phyloP scores from a whole-genome alignment of 345 rosid species.

The Gossypium sturtianum region DNA sequence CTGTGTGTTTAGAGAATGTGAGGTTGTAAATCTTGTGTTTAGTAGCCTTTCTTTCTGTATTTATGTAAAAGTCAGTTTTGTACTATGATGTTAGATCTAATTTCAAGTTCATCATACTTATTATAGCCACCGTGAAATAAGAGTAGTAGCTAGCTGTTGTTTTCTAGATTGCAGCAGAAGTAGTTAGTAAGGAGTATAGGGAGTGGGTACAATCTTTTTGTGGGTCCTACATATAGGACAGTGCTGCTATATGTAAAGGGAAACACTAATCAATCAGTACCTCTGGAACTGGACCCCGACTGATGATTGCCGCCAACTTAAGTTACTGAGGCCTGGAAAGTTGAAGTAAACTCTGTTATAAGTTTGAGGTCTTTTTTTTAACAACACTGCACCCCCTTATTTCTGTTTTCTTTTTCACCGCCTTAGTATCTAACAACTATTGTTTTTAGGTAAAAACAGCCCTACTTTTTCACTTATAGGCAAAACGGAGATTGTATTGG shows the following conservation, averaged over 20 bases:
- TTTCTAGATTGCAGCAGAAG: not conserved
- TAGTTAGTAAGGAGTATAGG: not conserved
- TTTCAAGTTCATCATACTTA: not conserved
- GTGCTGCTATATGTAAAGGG: not conserved
- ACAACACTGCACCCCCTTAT: too few species aligned
- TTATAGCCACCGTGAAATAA: too few species aligned
- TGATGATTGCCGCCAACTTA: not conserved
- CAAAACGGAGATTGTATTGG: too few species aligned
- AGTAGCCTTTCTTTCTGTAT: not conserved
- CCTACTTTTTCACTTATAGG: too few species aligned
- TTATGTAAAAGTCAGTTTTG: not conserved
- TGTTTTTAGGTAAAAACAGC: too few species aligned
- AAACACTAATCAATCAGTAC: not conserved
- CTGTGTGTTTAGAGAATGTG: not conserved
- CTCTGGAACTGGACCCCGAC: not conserved
- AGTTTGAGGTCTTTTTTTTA: not conserved
- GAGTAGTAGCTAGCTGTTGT: not conserved
- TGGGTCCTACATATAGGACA: not conserved
- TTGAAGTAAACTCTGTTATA: not conserved
- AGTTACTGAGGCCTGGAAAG: not conserved
- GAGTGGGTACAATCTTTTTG: not conserved
- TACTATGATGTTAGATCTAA: not conserved
- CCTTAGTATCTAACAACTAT: too few species aligned
- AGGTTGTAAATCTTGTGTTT: constrained; percentile 2
- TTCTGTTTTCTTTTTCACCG: too few species aligned